Conservation (phyloP, 2,329 filamentous ascomycete genomes). For the Epicoccum sorghinum region DNA sequence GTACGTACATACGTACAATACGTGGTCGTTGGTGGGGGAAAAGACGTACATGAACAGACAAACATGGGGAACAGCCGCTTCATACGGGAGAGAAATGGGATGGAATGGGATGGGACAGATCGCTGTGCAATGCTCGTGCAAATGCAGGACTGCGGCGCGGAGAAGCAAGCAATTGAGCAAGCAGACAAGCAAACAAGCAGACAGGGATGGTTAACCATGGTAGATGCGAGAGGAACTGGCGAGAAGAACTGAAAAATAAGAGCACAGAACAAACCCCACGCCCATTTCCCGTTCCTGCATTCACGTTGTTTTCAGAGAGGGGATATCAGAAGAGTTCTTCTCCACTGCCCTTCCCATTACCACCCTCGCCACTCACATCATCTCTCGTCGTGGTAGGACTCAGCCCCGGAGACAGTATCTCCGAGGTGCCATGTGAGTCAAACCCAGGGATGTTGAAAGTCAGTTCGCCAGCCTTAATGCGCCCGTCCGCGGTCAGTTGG, state of each 20-base stretch:
- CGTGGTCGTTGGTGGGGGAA: too few relatives aligned
- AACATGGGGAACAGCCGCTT: too few relatives aligned
- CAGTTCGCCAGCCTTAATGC: conserved; percentile 16
- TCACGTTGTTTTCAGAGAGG: too few relatives aligned
- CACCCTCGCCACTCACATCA: conserved; percentile 1
- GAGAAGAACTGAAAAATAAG: too few relatives aligned
- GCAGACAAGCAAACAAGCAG: not conserved
- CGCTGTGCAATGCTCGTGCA: conserved; percentile 29
- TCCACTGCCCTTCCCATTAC: not conserved
- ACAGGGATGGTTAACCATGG: too few relatives aligned
- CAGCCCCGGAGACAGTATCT: conserved; percentile 6
- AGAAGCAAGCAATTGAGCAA: too few relatives aligned
- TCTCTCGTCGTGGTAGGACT: conserved; percentile 15
- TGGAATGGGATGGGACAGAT: not conserved
- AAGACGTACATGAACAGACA: too few relatives aligned
- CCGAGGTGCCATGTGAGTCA: conserved; percentile 7
- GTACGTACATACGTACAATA: too few relatives aligned
- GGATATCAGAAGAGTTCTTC: not conserved
- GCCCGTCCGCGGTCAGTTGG: conserved; percentile 12
- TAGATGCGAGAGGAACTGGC: not conserved
- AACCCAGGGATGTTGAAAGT: conserved; percentile 13
- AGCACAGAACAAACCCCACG: too few relatives aligned
- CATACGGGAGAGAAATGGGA: too few relatives aligned
- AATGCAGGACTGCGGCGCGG: conserved; percentile 16
- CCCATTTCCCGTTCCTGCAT: not conserved